Base-by-base conservation (phyloP, 129 eudicot genomes). In the Helianthus tuberosus region DNA sequence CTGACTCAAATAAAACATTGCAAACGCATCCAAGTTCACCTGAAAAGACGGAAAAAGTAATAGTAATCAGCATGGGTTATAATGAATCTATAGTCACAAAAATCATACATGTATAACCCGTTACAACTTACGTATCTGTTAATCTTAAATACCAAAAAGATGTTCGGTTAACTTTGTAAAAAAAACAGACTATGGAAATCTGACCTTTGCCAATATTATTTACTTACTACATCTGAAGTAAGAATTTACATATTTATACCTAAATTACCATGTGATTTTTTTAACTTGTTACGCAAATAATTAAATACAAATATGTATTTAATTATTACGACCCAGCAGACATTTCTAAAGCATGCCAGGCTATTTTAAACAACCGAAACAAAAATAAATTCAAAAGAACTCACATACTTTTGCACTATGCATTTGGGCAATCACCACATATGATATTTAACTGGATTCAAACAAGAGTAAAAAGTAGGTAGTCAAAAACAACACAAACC, bases 11-110 rank as follows among this genome's bases (percentile, higher is more conserved):
- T 27, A 79, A 79, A 32, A 87, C 91, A 59, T 74, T 80, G 91
- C 98, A 92, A 74, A 92, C 81, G 76, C 98, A 92, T 71, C 84
- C 96, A 80, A 87, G 85, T 62, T 81, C 88, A 84, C 88, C 98
- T 92, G 84, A 83, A 51, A n/a, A 10, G 27, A 36, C 16, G 17
- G 41, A 68, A 25, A 59, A 13, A 11, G 13, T 43, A 20, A 54
- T 16, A 36, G 48, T 35, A 20, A 77, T 61, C 15, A 64, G 32
- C 64, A 13, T 53, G 54, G 27, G n/a, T 29, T 36, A 64, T 59
- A 67, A 66, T 48, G 27, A 65, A 79, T 12, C 69, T 65, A 23
- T 6, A 16, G 63, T 68, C 51, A 41, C 64, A 38, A 64, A 41
- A 25, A 23, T 52, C 57, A 54, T 54, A 63, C 11, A 50, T n/a